phyloP scores from a whole-genome alignment of 2,329 filamentous ascomycete genomes.

The Fusarium chlamydosporum region DNA sequence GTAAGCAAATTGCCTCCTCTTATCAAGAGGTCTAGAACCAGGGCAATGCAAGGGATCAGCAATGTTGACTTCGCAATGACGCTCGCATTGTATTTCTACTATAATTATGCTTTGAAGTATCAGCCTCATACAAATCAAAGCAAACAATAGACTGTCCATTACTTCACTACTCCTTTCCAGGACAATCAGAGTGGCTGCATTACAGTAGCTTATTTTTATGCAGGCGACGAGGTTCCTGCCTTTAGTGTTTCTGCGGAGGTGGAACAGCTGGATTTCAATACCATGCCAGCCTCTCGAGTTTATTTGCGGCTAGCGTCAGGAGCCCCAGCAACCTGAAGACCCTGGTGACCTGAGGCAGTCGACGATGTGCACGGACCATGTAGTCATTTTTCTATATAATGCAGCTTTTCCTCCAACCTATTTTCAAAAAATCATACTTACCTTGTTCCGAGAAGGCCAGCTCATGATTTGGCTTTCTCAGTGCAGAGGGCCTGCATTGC shows the following conservation, averaged over 20 bases:
- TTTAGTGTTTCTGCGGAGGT: conserved; percentile 18
- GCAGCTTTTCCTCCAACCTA: conserved; percentile 7
- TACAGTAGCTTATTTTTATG: conserved; percentile 16
- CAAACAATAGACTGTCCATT: too few species aligned
- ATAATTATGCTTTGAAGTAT: too few species aligned
- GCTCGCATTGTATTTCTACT: not conserved
- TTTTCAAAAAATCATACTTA: conserved; percentile 66
- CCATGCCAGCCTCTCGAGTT: conserved; percentile 18
- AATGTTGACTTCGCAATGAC: conserved; percentile 15
- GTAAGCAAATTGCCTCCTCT: conserved; percentile 27
- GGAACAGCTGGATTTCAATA: conserved; percentile 12
- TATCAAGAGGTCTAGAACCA: conserved; percentile 33
- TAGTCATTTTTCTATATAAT: conserved; percentile 53
- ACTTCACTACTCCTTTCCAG: not conserved
- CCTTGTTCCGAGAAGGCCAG: conserved; percentile 62
- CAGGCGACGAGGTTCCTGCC: conserved; percentile 16
- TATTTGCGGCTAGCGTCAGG: conserved; percentile 8
- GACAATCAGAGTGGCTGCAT: conserved; percentile 6
- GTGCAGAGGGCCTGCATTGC: conserved; percentile 67
- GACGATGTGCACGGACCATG: conserved; percentile 56
- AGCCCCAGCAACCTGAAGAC: not conserved
- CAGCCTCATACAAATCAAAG: too few species aligned
- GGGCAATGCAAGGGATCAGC: conserved; percentile 5
- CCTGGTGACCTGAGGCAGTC: conserved; percentile 63
- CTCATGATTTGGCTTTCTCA: conserved; percentile 63